Conservation (phyloP, 2,329 filamentous ascomycete genomes). For the Sporothrix phasma region DNA sequence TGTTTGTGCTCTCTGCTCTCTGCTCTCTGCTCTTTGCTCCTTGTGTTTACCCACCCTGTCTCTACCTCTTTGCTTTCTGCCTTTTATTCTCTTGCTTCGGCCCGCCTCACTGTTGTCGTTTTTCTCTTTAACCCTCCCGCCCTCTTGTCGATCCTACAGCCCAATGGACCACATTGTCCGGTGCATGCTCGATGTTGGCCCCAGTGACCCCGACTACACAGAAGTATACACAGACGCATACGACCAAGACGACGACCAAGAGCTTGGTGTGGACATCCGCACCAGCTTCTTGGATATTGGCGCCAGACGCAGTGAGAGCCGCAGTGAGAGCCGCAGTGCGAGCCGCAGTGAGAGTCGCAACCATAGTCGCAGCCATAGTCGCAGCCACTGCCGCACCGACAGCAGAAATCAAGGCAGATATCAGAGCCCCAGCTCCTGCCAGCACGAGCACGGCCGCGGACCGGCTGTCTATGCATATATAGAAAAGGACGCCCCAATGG, state of each 20-base stretch:
- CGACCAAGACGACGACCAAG: constrained; percentile 15
- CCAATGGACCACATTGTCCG: constrained; percentile 53
- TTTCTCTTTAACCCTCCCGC: background rate
- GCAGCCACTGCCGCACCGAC: background rate
- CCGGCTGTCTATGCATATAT: constrained; percentile 4
- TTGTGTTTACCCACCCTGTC: no score
- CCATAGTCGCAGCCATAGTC: background rate
- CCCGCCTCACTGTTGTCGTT: background rate
- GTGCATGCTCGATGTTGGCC: constrained; percentile 43
- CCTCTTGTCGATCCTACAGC: background rate
- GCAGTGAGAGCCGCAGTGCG: background rate
- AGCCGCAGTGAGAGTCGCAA: background rate
- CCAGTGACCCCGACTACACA: constrained; percentile 29
- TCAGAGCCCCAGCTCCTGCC: no score
- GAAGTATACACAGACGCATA: no score
- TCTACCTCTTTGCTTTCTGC: background rate
- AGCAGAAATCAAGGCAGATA: background rate
- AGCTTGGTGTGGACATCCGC: background rate
- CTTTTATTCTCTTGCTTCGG: background rate
- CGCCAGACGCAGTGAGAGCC: background rate
- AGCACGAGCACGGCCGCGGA: background rate
- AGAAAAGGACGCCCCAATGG: background rate
- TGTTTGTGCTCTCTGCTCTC: background rate
- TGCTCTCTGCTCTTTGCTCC: background rate
- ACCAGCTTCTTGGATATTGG: no score